Base-by-base conservation (phyloP, 352 stramenopile species). In the Phytophthora sp. region DNA sequence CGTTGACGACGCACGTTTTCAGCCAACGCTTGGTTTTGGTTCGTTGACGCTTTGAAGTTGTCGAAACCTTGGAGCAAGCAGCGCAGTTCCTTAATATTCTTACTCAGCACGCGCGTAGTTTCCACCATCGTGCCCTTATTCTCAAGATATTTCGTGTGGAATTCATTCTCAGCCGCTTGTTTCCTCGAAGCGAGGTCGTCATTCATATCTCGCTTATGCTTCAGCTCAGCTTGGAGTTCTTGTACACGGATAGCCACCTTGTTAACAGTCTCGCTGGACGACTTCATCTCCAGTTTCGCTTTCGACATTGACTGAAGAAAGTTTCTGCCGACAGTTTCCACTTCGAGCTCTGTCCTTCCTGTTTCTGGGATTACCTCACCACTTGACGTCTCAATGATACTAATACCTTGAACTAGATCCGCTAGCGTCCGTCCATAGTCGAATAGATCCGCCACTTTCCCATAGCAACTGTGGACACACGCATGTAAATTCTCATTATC, bases 321-420 rank as follows among this genome's bases (percentile, higher is more conserved):
- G 2, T 18, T 74, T 26, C 65, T 66, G 0, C 79, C 80, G 9
- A 79, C 52, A 45, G 44, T 35, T 61, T 87, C 65, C n/a, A 89
- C 80, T 57, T 86, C 76, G n/a, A 89, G 57, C 21, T 82, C 64
- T 7, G 71, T 56, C 1, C 63, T 31, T 3, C 9, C 27, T 6
- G 50, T 26, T 30, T 51, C 36, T 21, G 49, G 38, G 13, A 49
- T 39, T 3, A 31, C 7, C 12, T 82, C 76, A 3, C 65, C 36
- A 6, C 50, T 74, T 20, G 79, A 88, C 20, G 75, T 82, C 46
- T 88, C 79, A 27, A 83, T 61, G 13, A 85, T 64, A 52, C 67
- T 76, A 21, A 86, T 64, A 39, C 79, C 79, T 33, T 88, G 74
- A 20, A 88, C 77, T 50, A 88, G 71, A 53, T 89, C 78, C 2